Evolutionary conservation across 2,329 filamentous ascomycete species (phyloP), one percentile per base, ranked within the genome.

Genomic region (Chaetomium sp.): DNA sequence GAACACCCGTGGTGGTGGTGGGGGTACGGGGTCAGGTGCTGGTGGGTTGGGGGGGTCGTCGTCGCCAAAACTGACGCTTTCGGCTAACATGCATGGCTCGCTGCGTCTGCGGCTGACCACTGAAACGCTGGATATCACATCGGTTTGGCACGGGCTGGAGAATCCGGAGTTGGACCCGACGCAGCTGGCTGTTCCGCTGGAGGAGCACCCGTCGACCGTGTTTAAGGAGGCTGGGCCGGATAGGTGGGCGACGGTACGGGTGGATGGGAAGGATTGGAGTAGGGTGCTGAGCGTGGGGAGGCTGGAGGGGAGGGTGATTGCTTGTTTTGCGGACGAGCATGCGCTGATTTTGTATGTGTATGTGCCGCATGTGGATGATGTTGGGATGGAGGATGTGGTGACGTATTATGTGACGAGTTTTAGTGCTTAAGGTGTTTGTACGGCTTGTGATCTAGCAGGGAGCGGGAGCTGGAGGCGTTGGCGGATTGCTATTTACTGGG

Each of bases 191-290:
- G 81, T 86, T 14, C 83, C 85, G 14, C 74, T 96, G 6, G 84
- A 82, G 53, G 85, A 92, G 57, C 89, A 95, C 69, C 91, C 91
- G 0, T 91, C 86, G 69, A 90, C 89, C 51, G 79, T 77, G 57
- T 92, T 95, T 78, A 84, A 83, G 63, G 81, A 85, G 52, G 85
- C 82, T 19, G 89, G 88, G 11, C 88, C 91, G 11, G 85, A 90
- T 59, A 85, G 84, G 46, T 97, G 92, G 90, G 89, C 91, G 1
- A 90, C 83, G 32, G 92, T 97, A 38, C 80, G 89, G 52, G 91
- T 97, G 32, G 94, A 97, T 72, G 94, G 91, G 37, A 87, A 85
- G 69, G 94, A 99, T 69, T 97, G 94, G 92, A 90, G 90, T 36
- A 84, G 83, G 62, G 92, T 97, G n/a, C 77, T 99, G 62, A 95